These are phyloP conservation scores for Penicillium robsamsonii DNA, from an alignment of 495 filamentous ascomycete genomes.

Conservation along the genomic window DNA sequence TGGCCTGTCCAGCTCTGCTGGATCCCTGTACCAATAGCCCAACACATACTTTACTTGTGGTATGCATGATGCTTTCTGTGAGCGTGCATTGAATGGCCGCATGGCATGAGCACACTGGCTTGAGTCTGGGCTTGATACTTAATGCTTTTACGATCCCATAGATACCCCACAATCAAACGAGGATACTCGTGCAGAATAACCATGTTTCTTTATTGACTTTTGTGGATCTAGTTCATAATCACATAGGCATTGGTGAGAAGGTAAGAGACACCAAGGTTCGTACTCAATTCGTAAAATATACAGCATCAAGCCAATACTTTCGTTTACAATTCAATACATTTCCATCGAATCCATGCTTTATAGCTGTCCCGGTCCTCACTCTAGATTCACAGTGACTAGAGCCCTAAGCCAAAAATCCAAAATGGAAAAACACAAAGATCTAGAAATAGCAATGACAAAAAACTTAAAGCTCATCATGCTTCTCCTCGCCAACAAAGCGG, in stretches of 20 bases:
- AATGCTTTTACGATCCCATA: slow-evolving; percentile 14
- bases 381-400: neutral
- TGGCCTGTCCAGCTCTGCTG: neutral
- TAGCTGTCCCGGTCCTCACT: neutral
- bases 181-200: slow-evolving; percentile 2
- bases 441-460: slow-evolving; percentile 4
- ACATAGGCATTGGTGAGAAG: neutral
- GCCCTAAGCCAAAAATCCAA: neutral
- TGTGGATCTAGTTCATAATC: slow-evolving; percentile 7
- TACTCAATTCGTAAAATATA: slow-evolving; percentile 20
- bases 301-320: slow-evolving; percentile 12
- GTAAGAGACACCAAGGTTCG: neutral
- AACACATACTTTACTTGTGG: neutral
- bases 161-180: slow-evolving; percentile 27
- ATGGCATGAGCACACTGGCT: neutral
- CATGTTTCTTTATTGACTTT: neutral
- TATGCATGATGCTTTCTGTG: neutral
- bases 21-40: neutral
- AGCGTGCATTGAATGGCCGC: neutral
- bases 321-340: slow-evolving; percentile 3
- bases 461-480: slow-evolving; percentile 65
- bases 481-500: slow-evolving; percentile 59
- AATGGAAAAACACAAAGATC: slow-evolving; percentile 12
- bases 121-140: slow-evolving; percentile 1
- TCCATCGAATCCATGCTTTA: neutral